phyloP scores from a whole-genome alignment of 257 asterid genomes.

The Solanum dulcamara region DNA sequence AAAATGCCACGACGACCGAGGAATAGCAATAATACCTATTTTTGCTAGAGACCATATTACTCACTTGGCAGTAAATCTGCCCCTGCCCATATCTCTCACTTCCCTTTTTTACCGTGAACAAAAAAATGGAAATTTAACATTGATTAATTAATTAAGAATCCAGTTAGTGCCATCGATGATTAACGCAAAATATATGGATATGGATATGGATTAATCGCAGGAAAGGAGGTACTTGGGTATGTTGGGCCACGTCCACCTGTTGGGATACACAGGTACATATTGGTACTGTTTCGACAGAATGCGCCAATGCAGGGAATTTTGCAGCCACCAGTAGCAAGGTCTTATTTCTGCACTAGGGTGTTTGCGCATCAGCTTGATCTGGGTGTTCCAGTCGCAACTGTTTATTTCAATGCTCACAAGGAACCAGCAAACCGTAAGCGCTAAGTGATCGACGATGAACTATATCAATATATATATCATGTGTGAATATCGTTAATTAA shows the following conservation, averaged over 20 bases:
- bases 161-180: background rate
- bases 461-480: background rate
- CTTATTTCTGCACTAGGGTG: slow-evolving; percentile 38
- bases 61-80: too few species aligned
- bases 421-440: slow-evolving; percentile 37
- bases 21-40: too few species aligned
- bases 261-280: slow-evolving; percentile 52
- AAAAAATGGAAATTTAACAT: background rate
- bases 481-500: background rate
- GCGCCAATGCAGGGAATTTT: background rate
- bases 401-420: slow-evolving; percentile 48
- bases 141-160: background rate
- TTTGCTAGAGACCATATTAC: too few species aligned
- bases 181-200: background rate
- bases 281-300: slow-evolving; percentile 36
- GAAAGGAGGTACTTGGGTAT: slow-evolving; percentile 33
- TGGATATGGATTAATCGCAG: slow-evolving; percentile 3
- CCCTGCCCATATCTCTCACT: background rate
- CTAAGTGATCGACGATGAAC: background rate
- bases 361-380: slow-evolving; percentile 29
- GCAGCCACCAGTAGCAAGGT: slow-evolving; percentile 15
- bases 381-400: slow-evolving; percentile 44
- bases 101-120: background rate
- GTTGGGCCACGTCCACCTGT: slow-evolving; percentile 33
- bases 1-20: too few species aligned